Evolutionary conservation across 2,329 filamentous ascomycete species (phyloP), one percentile per base, ranked within the genome.

Genomic region (Sporothrix dimorphospora): DNA sequence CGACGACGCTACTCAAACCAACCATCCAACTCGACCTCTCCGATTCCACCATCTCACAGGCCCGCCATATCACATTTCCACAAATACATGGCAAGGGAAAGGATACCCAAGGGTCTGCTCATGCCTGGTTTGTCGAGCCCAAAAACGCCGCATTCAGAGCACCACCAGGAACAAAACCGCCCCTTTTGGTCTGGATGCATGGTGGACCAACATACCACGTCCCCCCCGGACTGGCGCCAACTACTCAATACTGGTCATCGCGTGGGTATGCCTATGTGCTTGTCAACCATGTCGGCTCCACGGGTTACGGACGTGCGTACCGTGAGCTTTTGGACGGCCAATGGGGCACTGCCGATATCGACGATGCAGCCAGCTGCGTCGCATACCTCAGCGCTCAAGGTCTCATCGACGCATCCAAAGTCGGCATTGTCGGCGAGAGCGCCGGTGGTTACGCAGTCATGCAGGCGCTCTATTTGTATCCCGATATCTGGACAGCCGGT

Each of bases 391-490:
- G 30, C 4, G 57, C 19, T 3, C 30, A 61, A 9, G 57, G 57
- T 3, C 19, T 61, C 11, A 30, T 61, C 14, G 57, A 61, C 34
- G 16, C 16, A 19, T n/a, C 30, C 16, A 5, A 30, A 9, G 57
- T 61, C 4, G 57, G 57, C 57, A 61, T 61, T 21, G 30, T 61
- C 34, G 57, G 57, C 34, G 57, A 61, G 57, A 61, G 57, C 30
- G 57, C 57, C 14, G 57, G 57, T 12, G 57, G 57, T 3, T 61
- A 61, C 19, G 57, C 57, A 5, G 57, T 42, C 4, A 40, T 61
- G 57, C 57, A 61, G 19, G 57, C 57, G 11, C 1, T 61, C 14
- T 61, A 61, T 12, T 7, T 40, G 16, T 40, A 40, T 21, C 57
- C 57, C 1, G 34, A 61, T 7, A 14, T 61, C 9, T 61, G 57